These are phyloP conservation scores for Termitomyces sp. DNA, from an alignment of 768 basidiomycete species.

Conservation along the genomic window DNA sequence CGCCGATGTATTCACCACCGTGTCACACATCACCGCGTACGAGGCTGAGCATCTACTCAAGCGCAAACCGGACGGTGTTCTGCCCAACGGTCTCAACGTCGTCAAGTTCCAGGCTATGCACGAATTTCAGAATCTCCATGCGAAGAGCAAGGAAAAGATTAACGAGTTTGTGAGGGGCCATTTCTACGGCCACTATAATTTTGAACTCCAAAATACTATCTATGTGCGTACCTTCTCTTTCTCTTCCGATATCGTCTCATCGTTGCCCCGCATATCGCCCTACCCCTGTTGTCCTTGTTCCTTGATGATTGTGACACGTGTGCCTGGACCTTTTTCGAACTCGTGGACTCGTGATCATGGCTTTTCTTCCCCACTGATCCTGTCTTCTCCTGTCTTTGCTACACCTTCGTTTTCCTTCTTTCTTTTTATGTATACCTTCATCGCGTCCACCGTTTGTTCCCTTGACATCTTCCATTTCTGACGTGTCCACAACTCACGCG, in stretches of 20 bases:
- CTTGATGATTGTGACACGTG: background rate
- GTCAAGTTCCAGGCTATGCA: conserved; percentile 99
- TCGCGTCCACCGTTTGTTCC: background rate
- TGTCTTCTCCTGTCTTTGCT: background rate
- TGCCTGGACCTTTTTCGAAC: background rate
- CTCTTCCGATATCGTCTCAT: background rate
- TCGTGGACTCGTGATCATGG: background rate
- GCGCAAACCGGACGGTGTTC: conserved; percentile 94
- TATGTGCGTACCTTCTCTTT: conserved; percentile 49
- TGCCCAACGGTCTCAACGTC: conserved; percentile 97
- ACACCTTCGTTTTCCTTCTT: background rate
- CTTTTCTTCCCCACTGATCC: background rate
- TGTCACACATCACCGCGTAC: conserved; percentile 97
- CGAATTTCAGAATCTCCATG: conserved; percentile 96
- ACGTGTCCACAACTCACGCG: background rate
- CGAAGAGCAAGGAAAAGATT: conserved; percentile 93
- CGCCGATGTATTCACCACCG: conserved; percentile 96
- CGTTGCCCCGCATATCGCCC: background rate
- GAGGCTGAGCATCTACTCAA: conserved; percentile 96
- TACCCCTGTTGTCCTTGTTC: background rate
- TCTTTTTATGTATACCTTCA: background rate
- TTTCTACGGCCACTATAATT: conserved; percentile 97
- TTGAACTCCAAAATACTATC: conserved; percentile 89
- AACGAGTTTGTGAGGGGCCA: conserved; percentile 97
- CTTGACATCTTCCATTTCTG: background rate